phyloP scores from a whole-genome alignment of 768 basidiomycete species.

The Tylopilus felleus region DNA sequence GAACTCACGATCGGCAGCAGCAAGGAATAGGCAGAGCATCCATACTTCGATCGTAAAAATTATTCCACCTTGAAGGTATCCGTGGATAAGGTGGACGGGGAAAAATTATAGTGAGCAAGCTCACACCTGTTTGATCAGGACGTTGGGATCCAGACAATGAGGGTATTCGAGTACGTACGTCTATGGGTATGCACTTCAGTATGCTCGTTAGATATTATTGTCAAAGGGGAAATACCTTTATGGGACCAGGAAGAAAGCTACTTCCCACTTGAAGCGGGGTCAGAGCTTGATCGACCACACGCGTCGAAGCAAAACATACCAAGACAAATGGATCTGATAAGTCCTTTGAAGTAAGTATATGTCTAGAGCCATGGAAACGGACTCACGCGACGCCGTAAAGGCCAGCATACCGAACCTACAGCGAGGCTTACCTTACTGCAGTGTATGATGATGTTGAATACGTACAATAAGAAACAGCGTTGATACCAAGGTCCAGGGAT shows the following conservation, averaged over 20 bases:
- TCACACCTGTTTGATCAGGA: slow-evolving; percentile 3
- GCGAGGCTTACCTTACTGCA: too few species aligned
- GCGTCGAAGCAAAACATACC: too few species aligned
- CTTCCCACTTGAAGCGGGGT: neutral
- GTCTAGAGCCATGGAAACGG: too few species aligned
- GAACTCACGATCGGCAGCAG: slow-evolving; percentile 7
- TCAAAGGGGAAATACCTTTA: neutral
- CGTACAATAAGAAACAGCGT: slow-evolving; percentile 8
- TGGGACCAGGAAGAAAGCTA: neutral
- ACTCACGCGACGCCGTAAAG: slow-evolving; percentile 1
- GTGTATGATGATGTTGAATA: neutral
- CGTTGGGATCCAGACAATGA: neutral
- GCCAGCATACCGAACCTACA: slow-evolving; percentile 12
- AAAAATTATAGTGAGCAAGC: neutral
- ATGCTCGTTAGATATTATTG: neutral
- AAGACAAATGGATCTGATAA: too few species aligned
- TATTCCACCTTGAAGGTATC: neutral
- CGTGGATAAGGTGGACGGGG: neutral
- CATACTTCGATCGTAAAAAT: neutral
- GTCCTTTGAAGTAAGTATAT: too few species aligned
- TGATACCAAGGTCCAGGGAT: slow-evolving; percentile 9
- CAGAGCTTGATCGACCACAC: too few species aligned
- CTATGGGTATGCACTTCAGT: neutral
- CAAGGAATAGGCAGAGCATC: neutral
- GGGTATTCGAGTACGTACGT: neutral